Percentiles rank a stretch among this genome's conserved stretches.
Evolutionary conservation across 1,139 yeast genomes (phyloP).

Genomic region (Lodderomyces metapsilosis): DNA sequence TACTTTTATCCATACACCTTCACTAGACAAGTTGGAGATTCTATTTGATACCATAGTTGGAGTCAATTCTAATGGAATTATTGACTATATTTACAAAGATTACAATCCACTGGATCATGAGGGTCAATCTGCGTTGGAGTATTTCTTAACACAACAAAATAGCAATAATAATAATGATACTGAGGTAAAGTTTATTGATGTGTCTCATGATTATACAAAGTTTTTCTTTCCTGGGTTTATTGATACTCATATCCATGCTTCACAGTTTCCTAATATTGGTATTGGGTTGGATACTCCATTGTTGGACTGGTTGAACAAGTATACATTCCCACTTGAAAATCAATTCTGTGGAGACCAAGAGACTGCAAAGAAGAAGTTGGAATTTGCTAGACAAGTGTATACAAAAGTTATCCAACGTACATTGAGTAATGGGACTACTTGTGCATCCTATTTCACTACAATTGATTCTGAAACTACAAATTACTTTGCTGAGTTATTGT

Average conservation of each 20-base stretch:
- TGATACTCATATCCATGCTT: conserved; percentile 95
- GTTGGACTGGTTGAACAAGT: conserved; percentile 81
- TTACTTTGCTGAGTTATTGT: conserved; percentile 69
- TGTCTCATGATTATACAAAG: conserved; percentile 26
- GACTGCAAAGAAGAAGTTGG: conserved; percentile 42
- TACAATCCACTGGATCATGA: conserved; percentile 11
- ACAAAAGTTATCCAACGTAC: conserved; percentile 64
- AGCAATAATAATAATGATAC: neutral
- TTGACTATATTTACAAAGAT: conserved; percentile 28
- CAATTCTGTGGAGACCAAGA: conserved; percentile 18
- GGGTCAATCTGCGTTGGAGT: conserved; percentile 12
- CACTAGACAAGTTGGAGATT: conserved; percentile 26
- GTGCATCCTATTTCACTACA: conserved; percentile 90
- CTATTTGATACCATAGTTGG: conserved; percentile 33
- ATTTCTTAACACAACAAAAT: conserved; percentile 4
- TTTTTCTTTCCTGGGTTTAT: conserved; percentile 91
- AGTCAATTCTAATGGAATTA: conserved; percentile 28
- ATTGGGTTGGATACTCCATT: conserved; percentile 84
- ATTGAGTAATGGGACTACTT: conserved; percentile 78
- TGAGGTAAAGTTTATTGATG: conserved; percentile 23
- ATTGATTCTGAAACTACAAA: conserved; percentile 76
- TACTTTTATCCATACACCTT: conserved; percentile 39
- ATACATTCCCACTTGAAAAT: conserved; percentile 87
- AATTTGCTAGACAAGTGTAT: conserved; percentile 62
- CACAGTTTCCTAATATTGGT: conserved; percentile 94